Evolutionary conservation across 306 rosid species (phyloP).

Genomic region (Psophocarpus tetragonolobus): DNA sequence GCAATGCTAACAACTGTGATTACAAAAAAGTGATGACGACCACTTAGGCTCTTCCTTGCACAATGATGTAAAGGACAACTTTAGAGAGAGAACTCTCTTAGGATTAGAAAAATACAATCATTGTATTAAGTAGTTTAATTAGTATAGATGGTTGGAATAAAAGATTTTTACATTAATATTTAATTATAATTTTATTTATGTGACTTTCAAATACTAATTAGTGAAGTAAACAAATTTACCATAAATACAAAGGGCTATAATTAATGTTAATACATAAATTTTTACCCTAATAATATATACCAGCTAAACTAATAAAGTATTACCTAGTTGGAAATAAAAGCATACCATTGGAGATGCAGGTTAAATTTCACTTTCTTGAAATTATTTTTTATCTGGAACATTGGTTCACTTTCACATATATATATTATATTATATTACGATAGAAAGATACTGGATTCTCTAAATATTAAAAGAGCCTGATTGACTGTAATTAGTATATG

Average conservation of each 20-base stretch:
- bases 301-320: too few relatives aligned
- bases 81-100: neutral
- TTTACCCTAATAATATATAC: too few relatives aligned
- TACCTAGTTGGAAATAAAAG: constrained; percentile 1
- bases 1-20: neutral
- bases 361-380: neutral
- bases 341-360: neutral
- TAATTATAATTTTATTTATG: too few relatives aligned
- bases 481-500: neutral
- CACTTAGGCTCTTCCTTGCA: constrained; percentile 14
- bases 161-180: too few relatives aligned
- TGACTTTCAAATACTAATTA: too few relatives aligned
- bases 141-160: too few relatives aligned
- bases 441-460: constrained; percentile 24
- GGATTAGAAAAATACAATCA: neutral
- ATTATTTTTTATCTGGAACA: neutral
- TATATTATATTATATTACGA: too few relatives aligned
- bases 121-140: too few relatives aligned
- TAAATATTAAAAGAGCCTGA: neutral
- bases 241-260: too few relatives aligned
- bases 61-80: neutral
- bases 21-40: neutral
- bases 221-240: too few relatives aligned
- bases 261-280: too few relatives aligned
- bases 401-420: constrained; percentile 26